Percentiles rank a stretch among this genome's conserved stretches.
These are phyloP conservation scores for Phellopilus nigrolimitatus DNA, from an alignment of 1,284 basidiomycete species.

Conservation along the genomic window DNA sequence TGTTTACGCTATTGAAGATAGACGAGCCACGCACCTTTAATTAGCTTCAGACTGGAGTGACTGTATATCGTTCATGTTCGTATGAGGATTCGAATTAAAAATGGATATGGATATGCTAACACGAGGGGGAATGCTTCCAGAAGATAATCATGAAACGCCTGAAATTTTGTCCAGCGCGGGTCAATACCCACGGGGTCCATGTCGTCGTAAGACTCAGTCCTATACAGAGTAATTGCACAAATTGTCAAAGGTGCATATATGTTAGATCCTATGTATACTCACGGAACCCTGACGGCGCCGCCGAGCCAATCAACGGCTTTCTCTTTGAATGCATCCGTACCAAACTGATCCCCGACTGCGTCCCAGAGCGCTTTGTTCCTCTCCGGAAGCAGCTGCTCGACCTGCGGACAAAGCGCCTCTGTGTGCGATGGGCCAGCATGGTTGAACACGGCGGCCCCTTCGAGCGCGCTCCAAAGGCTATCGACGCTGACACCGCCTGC, in stretches of 20 bases:
- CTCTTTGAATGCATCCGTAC: slow-evolving; percentile 40
- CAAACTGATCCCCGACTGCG: slow-evolving; percentile 35
- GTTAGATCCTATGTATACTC: slow-evolving; percentile 16
- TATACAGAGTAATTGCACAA: not conserved
- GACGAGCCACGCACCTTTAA: slow-evolving; percentile 22
- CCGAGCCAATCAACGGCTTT: slow-evolving; percentile 49
- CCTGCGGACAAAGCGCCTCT: slow-evolving; percentile 44
- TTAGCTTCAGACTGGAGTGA: slow-evolving; percentile 33
- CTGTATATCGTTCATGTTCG: slow-evolving; percentile 21
- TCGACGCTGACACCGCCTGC: not conserved
- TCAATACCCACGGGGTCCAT: slow-evolving; percentile 24
- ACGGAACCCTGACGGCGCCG: slow-evolving; percentile 43
- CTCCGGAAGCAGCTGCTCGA: slow-evolving; percentile 37
- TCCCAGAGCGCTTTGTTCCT: slow-evolving; percentile 40
- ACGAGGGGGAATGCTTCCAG: slow-evolving; percentile 22
- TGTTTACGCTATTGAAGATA: not conserved
- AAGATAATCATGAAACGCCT: slow-evolving; percentile 23
- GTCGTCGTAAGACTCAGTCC: slow-evolving; percentile 19
- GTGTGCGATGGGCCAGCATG: not conserved
- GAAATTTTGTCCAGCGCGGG: slow-evolving; percentile 24
- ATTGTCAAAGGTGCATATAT: not conserved
- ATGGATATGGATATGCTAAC: slow-evolving; percentile 12
- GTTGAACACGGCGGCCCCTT: not conserved
- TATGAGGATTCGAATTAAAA: not conserved
- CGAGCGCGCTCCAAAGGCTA: not conserved